These are phyloP conservation scores for Conidiobolus incongruus DNA, from an alignment of 371 early-diverging fungal genomes.

Conservation along the genomic window DNA sequence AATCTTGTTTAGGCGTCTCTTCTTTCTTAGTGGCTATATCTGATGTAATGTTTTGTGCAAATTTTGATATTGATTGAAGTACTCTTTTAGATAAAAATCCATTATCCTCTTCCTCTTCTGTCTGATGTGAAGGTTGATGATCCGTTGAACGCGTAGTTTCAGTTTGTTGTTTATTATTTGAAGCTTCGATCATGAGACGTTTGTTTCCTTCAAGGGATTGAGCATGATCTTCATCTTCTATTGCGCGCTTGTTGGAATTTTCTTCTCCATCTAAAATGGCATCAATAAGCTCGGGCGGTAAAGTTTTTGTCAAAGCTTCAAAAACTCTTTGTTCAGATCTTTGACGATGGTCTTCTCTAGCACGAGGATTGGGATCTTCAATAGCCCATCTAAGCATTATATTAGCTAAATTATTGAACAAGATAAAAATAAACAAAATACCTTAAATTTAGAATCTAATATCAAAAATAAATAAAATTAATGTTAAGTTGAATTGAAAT, in stretches of 20 bases:
- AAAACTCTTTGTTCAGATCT: constrained; percentile 18
- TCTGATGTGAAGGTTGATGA: too few species aligned
- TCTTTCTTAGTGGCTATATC: too few species aligned
- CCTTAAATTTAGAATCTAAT: neutral
- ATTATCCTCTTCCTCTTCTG: too few species aligned
- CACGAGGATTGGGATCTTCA: constrained; percentile 52
- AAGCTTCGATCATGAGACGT: too few species aligned
- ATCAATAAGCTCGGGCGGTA: constrained; percentile 29
- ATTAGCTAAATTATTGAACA: too few species aligned
- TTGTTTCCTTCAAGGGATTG: too few species aligned
- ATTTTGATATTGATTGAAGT: too few species aligned
- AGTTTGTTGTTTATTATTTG: too few species aligned
- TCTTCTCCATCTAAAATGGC: neutral
- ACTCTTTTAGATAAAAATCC: too few species aligned
- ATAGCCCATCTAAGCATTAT: constrained; percentile 79
- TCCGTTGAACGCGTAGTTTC: too few species aligned
- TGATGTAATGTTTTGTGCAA: too few species aligned
- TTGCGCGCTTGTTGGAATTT: neutral
- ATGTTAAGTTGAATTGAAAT: neutral
- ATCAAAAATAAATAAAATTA: neutral
- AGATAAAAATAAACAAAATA: constrained; percentile 7
- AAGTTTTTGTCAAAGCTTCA: constrained; percentile 27
- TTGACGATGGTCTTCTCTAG: constrained; percentile 19
- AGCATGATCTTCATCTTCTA: neutral
- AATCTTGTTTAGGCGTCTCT: too few species aligned